phyloP scores from a whole-genome alignment of 1,139 yeast species.

The Yamadazyma buinensis region DNA sequence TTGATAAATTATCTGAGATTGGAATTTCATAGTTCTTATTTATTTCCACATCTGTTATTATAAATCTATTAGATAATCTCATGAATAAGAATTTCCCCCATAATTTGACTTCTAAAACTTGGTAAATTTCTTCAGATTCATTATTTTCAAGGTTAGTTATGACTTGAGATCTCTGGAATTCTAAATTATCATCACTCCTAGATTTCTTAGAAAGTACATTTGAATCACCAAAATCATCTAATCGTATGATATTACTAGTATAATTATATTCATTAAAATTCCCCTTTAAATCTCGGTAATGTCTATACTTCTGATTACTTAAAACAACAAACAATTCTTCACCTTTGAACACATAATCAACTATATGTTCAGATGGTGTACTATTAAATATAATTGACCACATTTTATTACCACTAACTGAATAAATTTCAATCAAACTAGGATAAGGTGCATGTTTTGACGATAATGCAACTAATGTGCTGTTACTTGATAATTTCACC shows the following conservation, averaged over 20 bases:
- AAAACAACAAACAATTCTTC: slow-evolving; percentile 65
- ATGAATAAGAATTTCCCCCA: slow-evolving; percentile 32
- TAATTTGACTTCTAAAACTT: slow-evolving; percentile 19
- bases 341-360: slow-evolving; percentile 51
- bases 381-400: slow-evolving; percentile 51
- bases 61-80: slow-evolving; percentile 23
- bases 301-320: slow-evolving; percentile 53
- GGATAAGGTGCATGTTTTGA: slow-evolving; percentile 31
- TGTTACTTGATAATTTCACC: slow-evolving; percentile 25
- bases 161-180: slow-evolving; percentile 1
- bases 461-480: slow-evolving; percentile 36
- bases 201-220: slow-evolving; percentile 6
- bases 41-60: slow-evolving; percentile 24
- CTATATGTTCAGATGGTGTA: slow-evolving; percentile 50
- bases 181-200: slow-evolving; percentile 1
- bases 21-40: slow-evolving; percentile 26
- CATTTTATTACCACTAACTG: slow-evolving; percentile 49
- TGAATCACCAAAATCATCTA: slow-evolving; percentile 35
- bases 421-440: slow-evolving; percentile 45
- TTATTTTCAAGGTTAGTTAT: slow-evolving; percentile 35
- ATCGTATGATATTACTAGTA: slow-evolving; percentile 29
- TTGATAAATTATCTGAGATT: slow-evolving; percentile 17
- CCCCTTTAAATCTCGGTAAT: slow-evolving; percentile 68
- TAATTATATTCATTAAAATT: slow-evolving; percentile 51
- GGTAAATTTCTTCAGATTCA: slow-evolving; percentile 26